Base-by-base conservation (phyloP, 2,329 filamentous ascomycete species). In the Sarocladiaceae sp. region DNA sequence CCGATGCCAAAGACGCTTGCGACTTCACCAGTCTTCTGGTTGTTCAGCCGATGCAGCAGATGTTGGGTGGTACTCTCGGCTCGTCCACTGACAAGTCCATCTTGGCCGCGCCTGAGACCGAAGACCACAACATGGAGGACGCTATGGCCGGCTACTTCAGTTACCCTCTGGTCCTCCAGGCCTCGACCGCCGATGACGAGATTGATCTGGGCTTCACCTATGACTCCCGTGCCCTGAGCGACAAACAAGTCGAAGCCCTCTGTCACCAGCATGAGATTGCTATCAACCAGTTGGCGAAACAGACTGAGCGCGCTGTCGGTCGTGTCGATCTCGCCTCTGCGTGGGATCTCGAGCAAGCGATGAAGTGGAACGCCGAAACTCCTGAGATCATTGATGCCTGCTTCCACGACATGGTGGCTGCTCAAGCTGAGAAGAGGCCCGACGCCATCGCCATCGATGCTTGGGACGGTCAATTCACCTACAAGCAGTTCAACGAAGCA, bases 91-190 rank as follows among this genome's bases (percentile, higher is more conserved):
- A 27, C 3, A n/a, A 13, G 5, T 16, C 31, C 15, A 29, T 20
- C n/a, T 31, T 26, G 6, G 7, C 40, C 21, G 18, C 34, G 11
- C 4, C 19, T 13, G 20, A 10, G 5, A 19, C 31, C n/a, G n/a
- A 13, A 2, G 11, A 24, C 12, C n/a, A 45, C 20, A 13, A 21
- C 3, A n/a, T n/a, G n/a, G n/a, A n/a, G n/a, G 61, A 64, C 48
- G 67, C 63, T 1, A 53, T 67, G 34, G 15, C 39, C 20, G 44
- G 40, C 4, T 48, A 46, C 40, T 48, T 46, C 21, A 48, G 21
- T 33, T 48, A 46, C 33, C 44, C 47, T 9, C 44, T 48, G 16
- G 47, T 48, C 5, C 24, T 41, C 16, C 44, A 48, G 24, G 33
- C 23, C 3, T 21, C 39, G 12, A 29, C 46, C 15, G 33, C 27